phyloP scores from a whole-genome alignment of 768 basidiomycete species.

The Tricholoma hemisulphureum region DNA sequence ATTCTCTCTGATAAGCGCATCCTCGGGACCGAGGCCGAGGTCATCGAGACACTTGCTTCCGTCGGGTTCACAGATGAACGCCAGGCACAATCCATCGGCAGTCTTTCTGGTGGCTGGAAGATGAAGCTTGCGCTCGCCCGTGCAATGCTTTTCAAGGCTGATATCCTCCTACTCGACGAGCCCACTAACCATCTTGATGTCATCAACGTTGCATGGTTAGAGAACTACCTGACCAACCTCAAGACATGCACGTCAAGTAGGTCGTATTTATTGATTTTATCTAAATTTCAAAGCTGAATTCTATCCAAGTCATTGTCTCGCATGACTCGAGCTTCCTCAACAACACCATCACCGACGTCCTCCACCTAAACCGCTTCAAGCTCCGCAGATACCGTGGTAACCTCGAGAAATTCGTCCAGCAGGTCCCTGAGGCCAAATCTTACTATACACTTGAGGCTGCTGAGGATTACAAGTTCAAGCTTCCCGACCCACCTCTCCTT shows the following conservation, averaged over 20 bases:
- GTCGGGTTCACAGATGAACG: constrained; percentile 92
- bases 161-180: constrained; percentile 94
- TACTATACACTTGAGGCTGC: constrained; percentile 96
- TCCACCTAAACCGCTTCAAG: constrained; percentile 99
- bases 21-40: constrained; percentile 63
- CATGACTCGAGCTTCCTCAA: constrained; percentile 98
- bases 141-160: constrained; percentile 97
- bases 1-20: constrained; percentile 85
- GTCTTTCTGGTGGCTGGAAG: constrained; percentile 98
- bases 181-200: constrained; percentile 98
- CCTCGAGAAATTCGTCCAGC: constrained; percentile 90
- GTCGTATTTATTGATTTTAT: constrained; percentile 25
- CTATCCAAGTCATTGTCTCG: constrained; percentile 81
- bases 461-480: constrained; percentile 98
- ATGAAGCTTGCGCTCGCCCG: constrained; percentile 98
- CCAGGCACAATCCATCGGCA: constrained; percentile 82
- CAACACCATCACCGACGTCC: constrained; percentile 96
- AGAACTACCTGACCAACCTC: constrained; percentile 85
- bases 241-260: constrained; percentile 89
- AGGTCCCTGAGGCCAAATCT: constrained; percentile 94
- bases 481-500: constrained; percentile 93
- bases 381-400: constrained; percentile 93
- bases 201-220: constrained; percentile 96
- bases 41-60: constrained; percentile 77
- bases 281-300: constrained; percentile 6